Evolutionary conservation across 805 yeast genomes (phyloP), one percentile per base, ranked within the genome.

Genomic region (Saccharomycopsis sp.): DNA sequence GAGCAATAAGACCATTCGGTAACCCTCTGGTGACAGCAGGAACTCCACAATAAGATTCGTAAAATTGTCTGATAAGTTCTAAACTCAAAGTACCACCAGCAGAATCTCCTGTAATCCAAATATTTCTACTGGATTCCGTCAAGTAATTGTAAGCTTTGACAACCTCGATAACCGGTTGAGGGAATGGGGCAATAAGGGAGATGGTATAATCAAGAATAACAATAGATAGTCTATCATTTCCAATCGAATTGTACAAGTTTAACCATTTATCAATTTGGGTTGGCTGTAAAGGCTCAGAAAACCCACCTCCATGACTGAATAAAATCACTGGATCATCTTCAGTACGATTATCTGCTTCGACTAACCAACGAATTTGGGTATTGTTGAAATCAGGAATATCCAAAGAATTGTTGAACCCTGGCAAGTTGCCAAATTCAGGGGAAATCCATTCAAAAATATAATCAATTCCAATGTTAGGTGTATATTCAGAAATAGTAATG

Each of bases 51-150:
- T n/a, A n/a, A n/a, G n/a, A n/a, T n/a, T n/a, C n/a, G n/a, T n/a
- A n/a, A n/a, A n/a, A n/a, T 6, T 23, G 26, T 23, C 26, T 23
- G 10, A 8, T 10, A 8, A 23, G 10, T 6, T 6, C 26, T 10
- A 23, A 23, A 10, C 26, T 23, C 10, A 23, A 23, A 10, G 26
- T 23, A 23, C 26, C 59, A 3, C 59, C 59, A n/a, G 52, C 51
- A 12, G 58, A 53, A 36, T 55, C 59, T 6, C 59, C 59, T 15
- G 52, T 39, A 5, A 50, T 40, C 26, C 52, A 42, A 27, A 51
- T 40, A 27, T 44, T 31, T 41, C 42, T 29, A 29, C 51, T 49
- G 2, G 40, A 9, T 14, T 41, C 30, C 14, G 37, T 25, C 12
- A 54, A 43, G 5, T 39, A 40, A 27, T 44, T 33, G 39, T 47